Evolutionary conservation across 148 eudicot species (phyloP), one percentile per base, ranked within the genome.

Genomic region (Rhododendron vialii): DNA sequence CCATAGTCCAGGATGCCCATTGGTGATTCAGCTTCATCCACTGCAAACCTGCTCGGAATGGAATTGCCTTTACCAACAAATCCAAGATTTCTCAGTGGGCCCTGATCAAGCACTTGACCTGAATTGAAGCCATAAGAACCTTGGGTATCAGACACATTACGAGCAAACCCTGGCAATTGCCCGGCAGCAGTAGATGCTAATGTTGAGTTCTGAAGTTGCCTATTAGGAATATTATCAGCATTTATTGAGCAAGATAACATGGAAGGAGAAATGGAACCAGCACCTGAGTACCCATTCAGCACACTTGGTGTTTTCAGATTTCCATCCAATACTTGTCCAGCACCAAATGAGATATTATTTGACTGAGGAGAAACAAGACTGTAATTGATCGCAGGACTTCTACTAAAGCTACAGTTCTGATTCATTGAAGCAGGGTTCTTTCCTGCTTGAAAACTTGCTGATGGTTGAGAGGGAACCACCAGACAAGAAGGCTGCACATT

Each of bases 401-500:
- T 87, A 73, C 63, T 76, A 77, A 88, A 87, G 83, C 71, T 86
- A 77, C 86, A 74, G 78, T 65, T 86, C 74, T 88, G 92, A 89
- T 89, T 83, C 81, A 83, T 78, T 47, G 91, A 87, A 84, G 85
- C 85, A 83, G 87, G 83, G 83, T 80, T 84, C 48, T 84, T 87
- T 76, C 51, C 90, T 15, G 85, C 83, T 35, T 86, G 90, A 86
- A 79, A 89, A 83, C 82, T 89, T 67, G 85, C 69, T 3, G 88
- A 82, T 51, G 87, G 82, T 71, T 85, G 89, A 84, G 92, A 85
- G 8, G 94, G 92, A 35, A 89, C 88, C 36, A 92, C 90, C 84
- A 92, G 82, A 84, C 92, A 90, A 83, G 94, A 92, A 82, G 94
- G 94, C 35, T 90, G 93, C 74, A 92, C 93, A 75, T 86, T 92